Percentiles rank a stretch among this genome's conserved stretches.
Conservation (phyloP, 495 filamentous ascomycete genomes). For the Penicillium cosmopolitanum region DNA sequence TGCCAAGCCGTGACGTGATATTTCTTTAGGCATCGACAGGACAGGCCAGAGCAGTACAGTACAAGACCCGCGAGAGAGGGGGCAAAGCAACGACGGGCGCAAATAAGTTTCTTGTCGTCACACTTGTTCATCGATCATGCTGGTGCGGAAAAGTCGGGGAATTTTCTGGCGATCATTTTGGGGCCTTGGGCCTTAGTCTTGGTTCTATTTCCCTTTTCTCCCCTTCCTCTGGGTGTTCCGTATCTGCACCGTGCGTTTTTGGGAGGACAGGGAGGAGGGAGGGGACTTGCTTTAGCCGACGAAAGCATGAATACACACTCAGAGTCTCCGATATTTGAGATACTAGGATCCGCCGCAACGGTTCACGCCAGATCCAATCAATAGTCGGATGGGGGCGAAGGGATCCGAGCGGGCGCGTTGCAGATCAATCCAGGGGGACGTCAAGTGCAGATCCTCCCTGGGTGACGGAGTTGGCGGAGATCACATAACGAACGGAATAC, state of each 20-base stretch:
- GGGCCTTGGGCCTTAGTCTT: not conserved
- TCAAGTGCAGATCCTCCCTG: slow-evolving; percentile 25
- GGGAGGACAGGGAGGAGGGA: not conserved
- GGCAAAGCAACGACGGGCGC: too few relatives aligned
- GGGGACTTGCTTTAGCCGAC: slow-evolving; percentile 1
- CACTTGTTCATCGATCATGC: slow-evolving; percentile 1
- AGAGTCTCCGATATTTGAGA: slow-evolving; percentile 37
- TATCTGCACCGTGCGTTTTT: slow-evolving; percentile 6
- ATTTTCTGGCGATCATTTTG: slow-evolving; percentile 6
- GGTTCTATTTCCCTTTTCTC: not conserved
- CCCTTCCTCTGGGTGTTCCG: slow-evolving; percentile 2
- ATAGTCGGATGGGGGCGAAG: slow-evolving; percentile 33
- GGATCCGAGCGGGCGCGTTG: slow-evolving; percentile 30
- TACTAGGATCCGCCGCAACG: slow-evolving; percentile 32
- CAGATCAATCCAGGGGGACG: slow-evolving; percentile 32
- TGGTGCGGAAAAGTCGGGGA: slow-evolving; percentile 5
- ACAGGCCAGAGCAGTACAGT: not conserved
- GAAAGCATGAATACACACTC: not conserved
- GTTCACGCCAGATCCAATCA: slow-evolving; percentile 35
- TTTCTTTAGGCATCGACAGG: not conserved
- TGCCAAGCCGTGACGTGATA: slow-evolving; percentile 4
- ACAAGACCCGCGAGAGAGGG: not conserved
- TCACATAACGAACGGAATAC: slow-evolving; percentile 2
- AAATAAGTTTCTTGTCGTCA: not conserved
- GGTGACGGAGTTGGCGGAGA: slow-evolving; percentile 23